Evolutionary conservation across 106 monocot species (phyloP), one percentile per base, ranked within the genome.

Genomic region (Agapanthus africanus): DNA sequence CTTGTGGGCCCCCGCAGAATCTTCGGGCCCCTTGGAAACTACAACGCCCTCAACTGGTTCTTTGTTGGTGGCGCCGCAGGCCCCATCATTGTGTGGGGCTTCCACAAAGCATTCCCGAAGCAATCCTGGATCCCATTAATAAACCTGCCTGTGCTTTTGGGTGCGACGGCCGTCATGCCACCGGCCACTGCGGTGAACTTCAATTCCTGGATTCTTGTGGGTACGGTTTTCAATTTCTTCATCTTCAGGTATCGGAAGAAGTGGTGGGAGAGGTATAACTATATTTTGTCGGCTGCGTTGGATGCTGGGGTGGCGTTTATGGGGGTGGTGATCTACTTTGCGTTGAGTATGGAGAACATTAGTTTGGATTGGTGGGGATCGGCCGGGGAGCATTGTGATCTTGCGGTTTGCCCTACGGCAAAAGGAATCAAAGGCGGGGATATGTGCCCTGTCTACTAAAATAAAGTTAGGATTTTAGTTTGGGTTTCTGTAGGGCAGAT

Each of bases 81-180:
- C 4, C 95, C 95, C 2, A 7, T 95, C n/a, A 7, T 86, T 6
- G 93, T 93, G 15, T 93, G 89, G 86, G 50, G 82, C 16, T 39
- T 93, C 25, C 89, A 89, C 84, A 79, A 28, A 65, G 37, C 68
- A 16, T 93, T 90, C 64, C 93, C 93, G 1, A 27, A 42, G 5
- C 71, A 87, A 40, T 42, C 76, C 0, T 90, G 93, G 93, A 93
- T 93, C 59, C 80, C 86, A 0, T 39, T 93, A 26, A 76, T 90
- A 28, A 93, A 93, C 76, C 77, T 93, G 4, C 89, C 93, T 2
- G 89, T 93, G 23, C 78, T 93, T 15, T 72, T 93, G 10, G 93
- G 89, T 7, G 89, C 93, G 7, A 93, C 89, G 18, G 93, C 86
- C 37, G 26, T n/a, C 54, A 93, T 93, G 89, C 93, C 93, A 8